These are phyloP conservation scores for Colletotrichum lupini DNA, from an alignment of 2,329 filamentous ascomycete species.

Conservation along the genomic window DNA sequence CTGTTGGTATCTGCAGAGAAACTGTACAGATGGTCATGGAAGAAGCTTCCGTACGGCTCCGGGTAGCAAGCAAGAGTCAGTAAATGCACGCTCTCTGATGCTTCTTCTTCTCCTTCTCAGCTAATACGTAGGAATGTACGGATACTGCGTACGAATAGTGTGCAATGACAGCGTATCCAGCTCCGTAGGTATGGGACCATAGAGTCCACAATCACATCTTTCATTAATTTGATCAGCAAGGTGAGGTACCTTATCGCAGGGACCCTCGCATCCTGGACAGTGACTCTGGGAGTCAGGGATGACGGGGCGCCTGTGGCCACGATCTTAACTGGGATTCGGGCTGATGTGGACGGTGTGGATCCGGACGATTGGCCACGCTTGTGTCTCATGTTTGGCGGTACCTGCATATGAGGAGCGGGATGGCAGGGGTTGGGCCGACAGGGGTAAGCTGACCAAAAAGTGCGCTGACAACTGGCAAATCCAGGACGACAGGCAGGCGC, in stretches of 20 bases:
- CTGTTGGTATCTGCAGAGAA: not conserved
- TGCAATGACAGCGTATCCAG: no score
- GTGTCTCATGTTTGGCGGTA: slow-evolving; percentile 36
- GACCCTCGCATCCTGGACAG: not conserved
- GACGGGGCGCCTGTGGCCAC: slow-evolving; percentile 14
- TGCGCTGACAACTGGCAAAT: slow-evolving; percentile 12
- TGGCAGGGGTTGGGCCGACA: slow-evolving; percentile 19
- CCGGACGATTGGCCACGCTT: slow-evolving; percentile 26
- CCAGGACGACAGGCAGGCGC: not conserved
- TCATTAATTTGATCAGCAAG: not conserved
- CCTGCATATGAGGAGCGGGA: slow-evolving; percentile 34
- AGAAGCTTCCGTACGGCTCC: not conserved
- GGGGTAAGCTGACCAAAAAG: not conserved
- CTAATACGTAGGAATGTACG: not conserved
- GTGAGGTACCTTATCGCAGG: not conserved
- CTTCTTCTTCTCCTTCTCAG: not conserved
- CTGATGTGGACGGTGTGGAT: not conserved
- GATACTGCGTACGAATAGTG: not conserved
- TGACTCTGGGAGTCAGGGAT: not conserved
- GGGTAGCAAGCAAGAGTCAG: not conserved
- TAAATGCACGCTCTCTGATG: not conserved
- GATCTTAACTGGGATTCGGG: slow-evolving; percentile 14
- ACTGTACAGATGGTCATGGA: not conserved
- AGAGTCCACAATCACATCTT: not conserved
- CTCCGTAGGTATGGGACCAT: not conserved